Percentiles rank a stretch among this genome's conserved stretches.
Evolutionary conservation across 2,329 filamentous ascomycete species (phyloP).

Genomic region (Scopulariopsis brevicaulis): DNA sequence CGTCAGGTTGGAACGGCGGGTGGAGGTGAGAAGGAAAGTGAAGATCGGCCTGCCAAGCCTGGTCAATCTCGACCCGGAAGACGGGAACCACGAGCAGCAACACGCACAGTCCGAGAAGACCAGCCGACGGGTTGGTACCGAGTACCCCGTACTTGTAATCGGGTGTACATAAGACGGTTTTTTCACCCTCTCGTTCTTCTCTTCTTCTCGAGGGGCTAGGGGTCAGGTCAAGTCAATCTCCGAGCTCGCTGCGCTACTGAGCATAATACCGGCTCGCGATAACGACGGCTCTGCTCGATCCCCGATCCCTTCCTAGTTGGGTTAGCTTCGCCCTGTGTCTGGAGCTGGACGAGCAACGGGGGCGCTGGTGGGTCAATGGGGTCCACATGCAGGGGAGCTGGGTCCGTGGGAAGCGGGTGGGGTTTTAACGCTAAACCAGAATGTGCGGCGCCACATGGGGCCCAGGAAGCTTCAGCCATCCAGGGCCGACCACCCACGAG

Average conservation of each 20-base stretch:
- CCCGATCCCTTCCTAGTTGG: neutral
- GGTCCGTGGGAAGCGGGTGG: too few relatives aligned
- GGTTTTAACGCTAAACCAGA: too few relatives aligned
- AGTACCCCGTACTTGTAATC: neutral
- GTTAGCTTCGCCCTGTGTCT: neutral
- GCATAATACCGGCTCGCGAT: too few relatives aligned
- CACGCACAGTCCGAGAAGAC: neutral
- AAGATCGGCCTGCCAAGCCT: constrained; percentile 3
- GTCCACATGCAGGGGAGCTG: too few relatives aligned
- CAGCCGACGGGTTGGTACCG: neutral
- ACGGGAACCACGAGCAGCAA: neutral
- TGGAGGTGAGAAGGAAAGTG: neutral
- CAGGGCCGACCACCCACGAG: neutral
- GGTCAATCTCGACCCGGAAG: neutral
- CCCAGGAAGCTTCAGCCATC: neutral
- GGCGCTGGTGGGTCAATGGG: too few relatives aligned
- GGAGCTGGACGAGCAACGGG: too few relatives aligned
- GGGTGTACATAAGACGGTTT: neutral
- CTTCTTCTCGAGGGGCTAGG: neutral
- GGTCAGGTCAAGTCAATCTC: too few relatives aligned
- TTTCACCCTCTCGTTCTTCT: neutral
- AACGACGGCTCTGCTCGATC: neutral
- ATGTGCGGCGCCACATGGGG: neutral
- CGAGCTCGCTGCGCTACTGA: too few relatives aligned
- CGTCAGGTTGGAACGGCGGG: neutral